phyloP scores from a whole-genome alignment of 495 filamentous ascomycete species.

The Aspergillus avenaceus region DNA sequence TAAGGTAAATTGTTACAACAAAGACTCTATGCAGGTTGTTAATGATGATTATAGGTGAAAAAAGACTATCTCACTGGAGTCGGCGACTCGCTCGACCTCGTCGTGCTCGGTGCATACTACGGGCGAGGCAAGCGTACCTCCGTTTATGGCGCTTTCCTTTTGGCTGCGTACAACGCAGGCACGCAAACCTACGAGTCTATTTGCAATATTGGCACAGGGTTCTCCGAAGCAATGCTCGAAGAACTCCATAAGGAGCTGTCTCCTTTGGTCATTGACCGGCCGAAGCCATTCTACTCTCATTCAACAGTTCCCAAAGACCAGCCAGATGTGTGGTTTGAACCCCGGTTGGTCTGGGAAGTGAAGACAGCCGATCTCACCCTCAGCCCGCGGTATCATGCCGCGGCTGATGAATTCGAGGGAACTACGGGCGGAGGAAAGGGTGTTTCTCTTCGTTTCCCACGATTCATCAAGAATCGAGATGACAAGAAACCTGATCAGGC shows the following conservation, averaged over 20 bases:
- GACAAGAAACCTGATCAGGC: slow-evolving; percentile 95
- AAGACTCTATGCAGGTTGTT: slow-evolving; percentile 3
- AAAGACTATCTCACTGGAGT: slow-evolving; percentile 94
- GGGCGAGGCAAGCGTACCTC: slow-evolving; percentile 93
- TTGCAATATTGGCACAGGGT: slow-evolving; percentile 98
- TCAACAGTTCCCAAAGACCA: slow-evolving; percentile 80
- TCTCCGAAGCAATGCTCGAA: slow-evolving; percentile 82
- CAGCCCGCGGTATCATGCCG: slow-evolving; percentile 85
- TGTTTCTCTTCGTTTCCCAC: slow-evolving; percentile 81
- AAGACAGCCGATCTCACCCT: slow-evolving; percentile 94
- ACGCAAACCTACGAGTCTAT: slow-evolving; percentile 85
- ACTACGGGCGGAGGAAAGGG: slow-evolving; percentile 69
- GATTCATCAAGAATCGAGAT: slow-evolving; percentile 84
- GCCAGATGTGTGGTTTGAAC: slow-evolving; percentile 98
- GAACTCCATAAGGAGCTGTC: slow-evolving; percentile 71
- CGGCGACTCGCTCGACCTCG: slow-evolving; percentile 93
- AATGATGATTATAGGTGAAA: slow-evolving; percentile 60
- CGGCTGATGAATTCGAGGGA: slow-evolving; percentile 53
- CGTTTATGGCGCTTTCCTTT: slow-evolving; percentile 89
- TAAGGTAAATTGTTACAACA: slow-evolving; percentile 59
- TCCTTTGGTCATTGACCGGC: slow-evolving; percentile 72
- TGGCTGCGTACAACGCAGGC: slow-evolving; percentile 84
- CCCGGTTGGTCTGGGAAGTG: slow-evolving; percentile 92
- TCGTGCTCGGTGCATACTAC: slow-evolving; percentile 91
- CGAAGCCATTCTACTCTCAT: slow-evolving; percentile 93